Evolutionary conservation across 2,329 filamentous ascomycete species (phyloP).

Genomic region (Claviceps sp.): DNA sequence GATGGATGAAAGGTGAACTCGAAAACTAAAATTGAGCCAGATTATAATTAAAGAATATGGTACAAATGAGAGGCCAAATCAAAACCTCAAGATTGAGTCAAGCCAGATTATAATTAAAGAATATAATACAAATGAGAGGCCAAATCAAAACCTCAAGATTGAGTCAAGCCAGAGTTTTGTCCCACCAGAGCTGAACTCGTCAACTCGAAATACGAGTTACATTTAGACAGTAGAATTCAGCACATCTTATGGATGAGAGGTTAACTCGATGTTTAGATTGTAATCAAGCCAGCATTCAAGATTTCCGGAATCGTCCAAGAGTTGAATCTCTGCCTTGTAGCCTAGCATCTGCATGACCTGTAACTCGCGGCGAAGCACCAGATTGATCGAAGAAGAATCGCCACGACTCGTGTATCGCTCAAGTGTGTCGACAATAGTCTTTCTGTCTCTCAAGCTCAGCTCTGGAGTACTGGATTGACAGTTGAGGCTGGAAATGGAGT

Average conservation of each 20-base stretch:
- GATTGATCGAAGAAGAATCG: not conserved
- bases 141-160: too few species aligned
- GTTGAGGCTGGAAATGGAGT: slow-evolving; percentile 13
- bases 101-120: too few species aligned
- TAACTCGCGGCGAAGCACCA: slow-evolving; percentile 37
- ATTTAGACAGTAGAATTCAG: too few species aligned
- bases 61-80: too few species aligned
- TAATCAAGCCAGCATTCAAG: slow-evolving; percentile 36
- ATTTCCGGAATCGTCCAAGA: slow-evolving; percentile 43
- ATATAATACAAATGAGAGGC: too few species aligned
- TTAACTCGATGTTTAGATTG: slow-evolving; percentile 17
- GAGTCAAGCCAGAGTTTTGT: too few species aligned
- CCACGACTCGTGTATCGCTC: slow-evolving; percentile 19
- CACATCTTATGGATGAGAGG: not conserved
- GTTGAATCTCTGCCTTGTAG: slow-evolving; percentile 66
- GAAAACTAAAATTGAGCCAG: too few species aligned
- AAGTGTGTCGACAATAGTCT: slow-evolving; percentile 41
- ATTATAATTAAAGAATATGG: too few species aligned
- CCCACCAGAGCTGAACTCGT: too few species aligned
- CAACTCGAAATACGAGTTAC: too few species aligned
- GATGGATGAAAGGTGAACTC: too few species aligned
- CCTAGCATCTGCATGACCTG: slow-evolving; percentile 64
- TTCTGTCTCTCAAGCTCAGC: slow-evolving; percentile 44
- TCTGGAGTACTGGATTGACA: slow-evolving; percentile 18
- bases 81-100: too few species aligned